Percentiles rank a stretch among this genome's conserved stretches.
phyloP scores from a whole-genome alignment of 106 monocot genomes.

The Dendrobium huoshanense region DNA sequence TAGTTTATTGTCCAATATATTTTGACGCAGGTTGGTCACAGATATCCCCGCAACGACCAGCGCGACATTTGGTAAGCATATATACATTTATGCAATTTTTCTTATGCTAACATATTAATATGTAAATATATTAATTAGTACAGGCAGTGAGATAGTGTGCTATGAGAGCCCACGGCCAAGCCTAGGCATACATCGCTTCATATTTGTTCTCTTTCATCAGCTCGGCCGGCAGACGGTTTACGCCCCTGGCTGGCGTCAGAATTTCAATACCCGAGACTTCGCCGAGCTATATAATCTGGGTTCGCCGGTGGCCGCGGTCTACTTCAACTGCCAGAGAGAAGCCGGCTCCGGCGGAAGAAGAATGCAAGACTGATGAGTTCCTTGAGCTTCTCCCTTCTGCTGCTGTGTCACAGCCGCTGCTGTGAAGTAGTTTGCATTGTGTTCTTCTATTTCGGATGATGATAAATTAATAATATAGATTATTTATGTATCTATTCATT shows the following conservation, averaged over 20 bases:
- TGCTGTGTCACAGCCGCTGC: no score
- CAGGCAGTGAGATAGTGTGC: slow-evolving; percentile 23
- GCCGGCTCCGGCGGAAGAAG: slow-evolving; percentile 27
- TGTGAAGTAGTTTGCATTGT: no score
- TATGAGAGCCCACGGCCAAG: slow-evolving; percentile 26
- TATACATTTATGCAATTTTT: not conserved
- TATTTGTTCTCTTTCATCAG: slow-evolving; percentile 26
- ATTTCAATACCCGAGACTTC: slow-evolving; percentile 19
- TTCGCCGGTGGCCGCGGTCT: slow-evolving; percentile 25
- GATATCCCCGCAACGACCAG: slow-evolving; percentile 24
- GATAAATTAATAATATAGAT: no score
- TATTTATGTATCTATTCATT: no score
- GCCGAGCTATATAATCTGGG: slow-evolving; percentile 24
- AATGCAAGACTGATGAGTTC: slow-evolving; percentile 4
- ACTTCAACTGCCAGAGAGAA: slow-evolving; percentile 33
- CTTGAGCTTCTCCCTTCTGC: no score
- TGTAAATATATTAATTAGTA: not conserved
- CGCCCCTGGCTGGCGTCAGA: slow-evolving; percentile 20
- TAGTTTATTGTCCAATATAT: not conserved
- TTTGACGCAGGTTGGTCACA: slow-evolving; percentile 22
- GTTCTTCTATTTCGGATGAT: no score
- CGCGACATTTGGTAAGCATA: slow-evolving; percentile 14
- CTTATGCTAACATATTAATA: not conserved
- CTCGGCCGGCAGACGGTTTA: slow-evolving; percentile 22
- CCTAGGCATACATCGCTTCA: slow-evolving; percentile 22